phyloP scores from a whole-genome alignment of 106 monocot genomes.

The Ottelia alismoides region DNA sequence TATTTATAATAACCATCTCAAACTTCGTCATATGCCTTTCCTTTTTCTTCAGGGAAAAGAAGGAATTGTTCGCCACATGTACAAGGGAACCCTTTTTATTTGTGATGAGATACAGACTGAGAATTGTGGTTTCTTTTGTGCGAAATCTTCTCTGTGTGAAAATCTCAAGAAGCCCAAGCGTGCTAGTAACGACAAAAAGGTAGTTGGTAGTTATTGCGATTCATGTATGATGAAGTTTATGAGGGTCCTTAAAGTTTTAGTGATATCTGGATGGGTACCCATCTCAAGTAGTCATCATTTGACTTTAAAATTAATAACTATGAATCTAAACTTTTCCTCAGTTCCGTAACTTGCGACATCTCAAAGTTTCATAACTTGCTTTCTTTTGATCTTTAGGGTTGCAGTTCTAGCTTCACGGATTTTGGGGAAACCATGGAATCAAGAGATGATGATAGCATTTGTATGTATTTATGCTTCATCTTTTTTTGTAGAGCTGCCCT shows the following conservation, averaged over 20 bases:
- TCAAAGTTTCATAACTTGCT: neutral
- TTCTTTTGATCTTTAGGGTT: too few relatives aligned
- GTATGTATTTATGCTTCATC: constrained; percentile 8
- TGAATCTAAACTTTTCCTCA: neutral
- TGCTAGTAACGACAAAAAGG: constrained; percentile 3
- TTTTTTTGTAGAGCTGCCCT: neutral
- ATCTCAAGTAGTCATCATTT: too few relatives aligned
- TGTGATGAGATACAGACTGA: constrained; percentile 58
- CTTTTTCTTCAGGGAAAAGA: constrained; percentile 55
- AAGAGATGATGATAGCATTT: neutral
- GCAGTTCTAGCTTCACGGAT: constrained; percentile 8
- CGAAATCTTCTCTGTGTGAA: constrained; percentile 46
- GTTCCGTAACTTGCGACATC: neutral
- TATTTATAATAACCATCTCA: neutral
- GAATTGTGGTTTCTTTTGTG: constrained; percentile 69
- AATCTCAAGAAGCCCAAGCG: constrained; percentile 25
- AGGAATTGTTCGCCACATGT: constrained; percentile 84
- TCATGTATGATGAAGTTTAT: too few relatives aligned
- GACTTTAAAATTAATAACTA: too few relatives aligned
- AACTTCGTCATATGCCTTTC: neutral
- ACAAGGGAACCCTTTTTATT: constrained; percentile 73
- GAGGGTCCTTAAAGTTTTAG: too few relatives aligned
- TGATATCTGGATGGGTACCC: too few relatives aligned
- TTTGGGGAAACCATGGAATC: neutral
- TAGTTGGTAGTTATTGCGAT: too few relatives aligned